phyloP scores from a whole-genome alignment of 345 rosid genomes.

The Triadica sebifera region DNA sequence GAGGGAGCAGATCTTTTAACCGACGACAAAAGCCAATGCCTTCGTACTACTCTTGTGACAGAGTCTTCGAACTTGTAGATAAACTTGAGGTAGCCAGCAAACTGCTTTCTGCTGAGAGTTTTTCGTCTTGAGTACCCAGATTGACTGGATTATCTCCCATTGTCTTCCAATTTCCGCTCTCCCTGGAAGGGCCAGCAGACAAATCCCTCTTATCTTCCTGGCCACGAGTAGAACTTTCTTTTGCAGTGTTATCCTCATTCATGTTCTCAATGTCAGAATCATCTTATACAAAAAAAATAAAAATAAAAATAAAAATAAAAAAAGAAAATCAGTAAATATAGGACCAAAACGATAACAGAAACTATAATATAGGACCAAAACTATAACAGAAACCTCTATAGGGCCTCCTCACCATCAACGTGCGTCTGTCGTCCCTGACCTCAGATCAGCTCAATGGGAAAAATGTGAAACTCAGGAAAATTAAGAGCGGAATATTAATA shows the following conservation, averaged over 20 bases:
- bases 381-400: too few species aligned
- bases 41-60: slow-evolving; percentile 18
- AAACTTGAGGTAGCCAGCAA: slow-evolving; percentile 14
- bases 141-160: slow-evolving; percentile 20
- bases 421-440: too few species aligned
- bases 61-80: slow-evolving; percentile 15
- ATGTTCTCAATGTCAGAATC: slow-evolving; percentile 26
- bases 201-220: slow-evolving; percentile 10
- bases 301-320: too few species aligned
- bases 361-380: too few species aligned
- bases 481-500: too few species aligned
- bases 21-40: slow-evolving; percentile 66
- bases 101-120: slow-evolving; percentile 13
- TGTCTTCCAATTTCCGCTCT: slow-evolving; percentile 21
- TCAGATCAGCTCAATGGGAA: too few species aligned
- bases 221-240: slow-evolving; percentile 21
- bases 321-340: background rate
- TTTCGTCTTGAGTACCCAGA: slow-evolving; percentile 7
- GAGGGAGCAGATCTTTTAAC: slow-evolving; percentile 45
- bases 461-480: too few species aligned
- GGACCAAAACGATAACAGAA: too few species aligned
- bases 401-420: too few species aligned
- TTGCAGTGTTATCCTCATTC: slow-evolving; percentile 7
- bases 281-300: slow-evolving; percentile 18
- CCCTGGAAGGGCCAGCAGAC: slow-evolving; percentile 11